Conservation (phyloP, 2,329 filamentous ascomycete species). For the Alternaria gansuensis region DNA sequence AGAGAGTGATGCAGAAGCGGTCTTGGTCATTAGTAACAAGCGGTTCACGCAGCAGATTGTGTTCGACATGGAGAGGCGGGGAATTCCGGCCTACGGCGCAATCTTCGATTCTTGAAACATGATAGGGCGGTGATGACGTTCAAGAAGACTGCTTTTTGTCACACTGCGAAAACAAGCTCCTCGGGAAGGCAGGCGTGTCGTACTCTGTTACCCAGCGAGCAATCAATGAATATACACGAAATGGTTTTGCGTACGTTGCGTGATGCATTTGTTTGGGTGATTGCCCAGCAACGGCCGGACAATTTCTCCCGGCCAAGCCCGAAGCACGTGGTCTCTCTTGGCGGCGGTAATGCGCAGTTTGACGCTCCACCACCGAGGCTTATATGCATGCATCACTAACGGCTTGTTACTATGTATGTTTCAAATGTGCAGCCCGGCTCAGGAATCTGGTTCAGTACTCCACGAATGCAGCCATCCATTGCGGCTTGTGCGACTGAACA, state of each 20-base stretch:
- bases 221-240: not conserved
- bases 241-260: not conserved
- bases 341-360: conserved; percentile 3
- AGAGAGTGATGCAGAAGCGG: conserved; percentile 68
- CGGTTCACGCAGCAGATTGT: conserved; percentile 73
- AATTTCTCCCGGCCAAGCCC: not conserved
- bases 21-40: conserved; percentile 77
- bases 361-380: conserved; percentile 2
- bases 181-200: not conserved
- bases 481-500: not conserved
- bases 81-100: conserved; percentile 73
- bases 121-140: not conserved
- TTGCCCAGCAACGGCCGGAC: not conserved
- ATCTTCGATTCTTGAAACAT: conserved; percentile 71
- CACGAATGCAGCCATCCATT: not conserved
- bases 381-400: not conserved
- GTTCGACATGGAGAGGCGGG: conserved; percentile 71
- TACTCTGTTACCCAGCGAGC: not conserved
- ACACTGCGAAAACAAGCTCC: not conserved
- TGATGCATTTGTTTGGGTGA: conserved; percentile 3
- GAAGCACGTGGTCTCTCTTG: conserved; percentile 15
- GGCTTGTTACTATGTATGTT: not conserved
- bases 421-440: not conserved
- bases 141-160: not conserved
- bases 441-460: not conserved